These are phyloP conservation scores for Oxytropis ochrocephala DNA, from an alignment of 306 rosid species.

Conservation along the genomic window DNA sequence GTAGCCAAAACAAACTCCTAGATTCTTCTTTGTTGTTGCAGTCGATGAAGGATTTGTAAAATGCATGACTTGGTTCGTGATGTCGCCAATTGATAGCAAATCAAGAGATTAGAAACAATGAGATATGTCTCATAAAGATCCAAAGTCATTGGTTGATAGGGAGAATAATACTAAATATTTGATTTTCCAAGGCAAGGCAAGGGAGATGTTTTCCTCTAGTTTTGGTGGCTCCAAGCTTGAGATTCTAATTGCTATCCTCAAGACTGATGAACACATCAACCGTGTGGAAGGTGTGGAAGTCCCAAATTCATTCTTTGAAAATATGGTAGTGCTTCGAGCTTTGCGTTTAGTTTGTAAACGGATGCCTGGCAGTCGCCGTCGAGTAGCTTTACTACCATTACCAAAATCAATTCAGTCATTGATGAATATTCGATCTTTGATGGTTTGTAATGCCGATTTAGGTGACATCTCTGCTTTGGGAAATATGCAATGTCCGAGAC, in stretches of 20 bases:
- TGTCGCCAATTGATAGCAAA: neutral
- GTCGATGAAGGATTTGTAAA: accelerated
- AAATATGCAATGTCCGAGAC: neutral
- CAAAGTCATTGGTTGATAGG: neutral
- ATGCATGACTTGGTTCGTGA: conserved; percentile 21
- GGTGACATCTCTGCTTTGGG: conserved; percentile 3
- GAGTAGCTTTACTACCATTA: neutral
- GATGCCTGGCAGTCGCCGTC: too few relatives aligned
- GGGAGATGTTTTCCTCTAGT: neutral
- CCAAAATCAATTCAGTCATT: neutral
- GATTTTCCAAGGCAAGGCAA: neutral
- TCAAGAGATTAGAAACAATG: neutral
- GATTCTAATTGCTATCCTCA: neutral
- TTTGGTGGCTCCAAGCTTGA: neutral
- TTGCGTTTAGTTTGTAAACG: too few relatives aligned
- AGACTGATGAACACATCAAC: accelerated
- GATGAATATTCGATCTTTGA: neutral
- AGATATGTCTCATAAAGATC: too few relatives aligned
- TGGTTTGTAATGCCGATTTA: neutral
- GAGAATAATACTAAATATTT: neutral
- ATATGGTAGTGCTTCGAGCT: neutral
- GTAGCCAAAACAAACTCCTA: neutral
- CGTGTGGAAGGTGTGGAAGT: neutral
- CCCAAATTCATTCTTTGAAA: neutral
- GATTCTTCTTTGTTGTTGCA: conserved; percentile 4